Conservation (phyloP, 768 basidiomycete genomes). For the Boletus pseudo-olivaceus region DNA sequence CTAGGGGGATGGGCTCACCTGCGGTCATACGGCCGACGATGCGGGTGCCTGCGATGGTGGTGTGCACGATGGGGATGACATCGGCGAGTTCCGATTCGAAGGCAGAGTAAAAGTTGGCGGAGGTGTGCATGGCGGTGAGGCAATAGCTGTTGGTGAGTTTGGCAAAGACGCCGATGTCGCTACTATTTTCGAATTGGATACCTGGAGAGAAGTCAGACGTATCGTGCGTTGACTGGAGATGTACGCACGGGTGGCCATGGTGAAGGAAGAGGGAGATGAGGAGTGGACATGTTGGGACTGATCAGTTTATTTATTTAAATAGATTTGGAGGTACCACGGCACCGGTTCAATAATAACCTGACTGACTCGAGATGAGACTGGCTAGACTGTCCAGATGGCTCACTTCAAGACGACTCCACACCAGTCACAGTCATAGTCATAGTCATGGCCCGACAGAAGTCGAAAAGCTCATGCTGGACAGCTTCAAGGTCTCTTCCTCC, state of each 20-base stretch:
- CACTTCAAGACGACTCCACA: not conserved
- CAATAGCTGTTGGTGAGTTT: conserved; percentile 99
- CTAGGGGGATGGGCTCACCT: conserved; percentile 41
- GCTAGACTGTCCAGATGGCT: conserved; percentile 2
- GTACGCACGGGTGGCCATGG: conserved; percentile 67
- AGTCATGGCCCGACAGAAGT: conserved; percentile 37
- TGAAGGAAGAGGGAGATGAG: conserved; percentile 3
- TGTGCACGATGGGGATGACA: conserved; percentile 94
- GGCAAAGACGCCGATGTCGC: conserved; percentile 94
- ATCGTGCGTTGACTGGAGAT: not conserved
- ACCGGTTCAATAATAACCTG: no score
- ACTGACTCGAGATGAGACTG: conserved; percentile 13
- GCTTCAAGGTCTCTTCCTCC: conserved; percentile 54
- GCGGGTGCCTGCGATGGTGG: conserved; percentile 90
- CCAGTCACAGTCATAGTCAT: not conserved
- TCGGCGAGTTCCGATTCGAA: conserved; percentile 94
- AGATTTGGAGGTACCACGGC: no score
- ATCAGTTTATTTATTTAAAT: not conserved
- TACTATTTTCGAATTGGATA: conserved; percentile 90
- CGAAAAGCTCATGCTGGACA: conserved; percentile 66
- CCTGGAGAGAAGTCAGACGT: conserved; percentile 41
- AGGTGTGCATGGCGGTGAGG: conserved; percentile 87
- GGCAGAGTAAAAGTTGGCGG: conserved; percentile 96
- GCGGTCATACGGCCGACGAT: conserved; percentile 92
- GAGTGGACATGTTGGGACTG: not conserved